A percentile compares a stretch with the other conserved stretches of the same genome.
phyloP scores from a whole-genome alignment of 805 yeast genomes.

The Hanseniaspora osmophila region DNA sequence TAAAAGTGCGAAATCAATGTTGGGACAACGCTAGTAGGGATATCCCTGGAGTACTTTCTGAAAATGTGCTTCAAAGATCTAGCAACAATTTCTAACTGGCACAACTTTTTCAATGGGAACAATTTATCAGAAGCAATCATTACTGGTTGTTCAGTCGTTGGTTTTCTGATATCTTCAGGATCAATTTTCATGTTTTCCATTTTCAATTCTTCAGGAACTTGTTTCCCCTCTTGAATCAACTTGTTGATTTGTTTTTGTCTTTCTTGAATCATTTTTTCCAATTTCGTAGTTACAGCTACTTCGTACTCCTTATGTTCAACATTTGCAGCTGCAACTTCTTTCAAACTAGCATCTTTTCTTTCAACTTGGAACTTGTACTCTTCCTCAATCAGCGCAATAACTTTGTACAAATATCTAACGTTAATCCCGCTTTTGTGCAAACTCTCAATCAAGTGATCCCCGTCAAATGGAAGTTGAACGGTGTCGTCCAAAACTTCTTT shows the following conservation, averaged over 20 bases:
- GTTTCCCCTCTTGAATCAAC: conserved; percentile 21
- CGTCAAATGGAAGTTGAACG: conserved; percentile 59
- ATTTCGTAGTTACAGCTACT: conserved; percentile 16
- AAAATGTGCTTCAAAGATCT: conserved; percentile 69
- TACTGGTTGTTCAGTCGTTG: conserved; percentile 22
- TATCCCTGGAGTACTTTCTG: conserved; percentile 29
- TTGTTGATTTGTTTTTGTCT: conserved; percentile 24
- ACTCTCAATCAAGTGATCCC: conserved; percentile 50
- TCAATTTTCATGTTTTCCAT: conserved; percentile 20
- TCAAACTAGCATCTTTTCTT: conserved; percentile 13
- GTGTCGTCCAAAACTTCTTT: conserved; percentile 36
- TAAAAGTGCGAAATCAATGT: conserved; percentile 54
- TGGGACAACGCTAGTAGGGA: conserved; percentile 45
- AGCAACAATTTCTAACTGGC: conserved; percentile 54
- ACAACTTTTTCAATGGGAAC: conserved; percentile 32
- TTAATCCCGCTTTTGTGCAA: conserved; percentile 79
- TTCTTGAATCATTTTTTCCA: conserved; percentile 21
- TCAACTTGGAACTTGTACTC: conserved; percentile 13
- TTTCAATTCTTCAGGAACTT: conserved; percentile 22
- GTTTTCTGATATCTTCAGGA: conserved; percentile 21
- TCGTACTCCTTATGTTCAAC: conserved; percentile 24
- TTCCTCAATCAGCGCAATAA: conserved; percentile 21
- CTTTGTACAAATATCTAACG: conserved; percentile 67
- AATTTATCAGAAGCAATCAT: conserved; percentile 26
- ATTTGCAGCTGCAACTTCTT: conserved; percentile 15